Percentiles rank a stretch among this genome's conserved stretches.
phyloP scores from a whole-genome alignment of 495 filamentous ascomycete genomes.

The Baudoinia panamericana region DNA sequence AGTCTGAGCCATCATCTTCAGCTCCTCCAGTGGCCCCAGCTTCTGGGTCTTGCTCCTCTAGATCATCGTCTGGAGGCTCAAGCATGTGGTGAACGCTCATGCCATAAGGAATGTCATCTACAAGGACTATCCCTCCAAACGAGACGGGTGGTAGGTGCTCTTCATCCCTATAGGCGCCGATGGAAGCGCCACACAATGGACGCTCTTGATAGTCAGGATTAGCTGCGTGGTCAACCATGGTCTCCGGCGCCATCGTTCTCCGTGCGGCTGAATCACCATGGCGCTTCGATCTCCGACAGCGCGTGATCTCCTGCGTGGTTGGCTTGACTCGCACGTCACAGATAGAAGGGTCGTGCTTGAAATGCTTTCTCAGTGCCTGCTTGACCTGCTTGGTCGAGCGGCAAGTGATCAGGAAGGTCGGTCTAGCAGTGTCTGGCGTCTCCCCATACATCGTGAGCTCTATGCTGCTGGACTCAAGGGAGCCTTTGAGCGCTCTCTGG shows the following conservation, averaged over 20 bases:
- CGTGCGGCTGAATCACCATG: conserved; percentile 1
- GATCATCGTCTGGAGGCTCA: conserved; percentile 60
- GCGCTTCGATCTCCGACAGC: conserved; percentile 27
- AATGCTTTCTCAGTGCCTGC: conserved; percentile 25
- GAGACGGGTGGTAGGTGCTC: conserved; percentile 78
- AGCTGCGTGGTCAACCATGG: conserved; percentile 20
- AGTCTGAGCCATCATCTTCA: conserved; percentile 15
- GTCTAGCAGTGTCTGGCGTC: conserved; percentile 28
- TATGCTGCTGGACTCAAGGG: conserved; percentile 31
- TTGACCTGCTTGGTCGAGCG: conserved; percentile 31
- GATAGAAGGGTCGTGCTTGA: conserved; percentile 27
- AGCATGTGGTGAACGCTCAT: conserved; percentile 96
- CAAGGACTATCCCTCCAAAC: conserved; percentile 72
- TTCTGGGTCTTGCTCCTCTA: conserved; percentile 25
- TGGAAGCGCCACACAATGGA: conserved; percentile 77
- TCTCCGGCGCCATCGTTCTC: conserved; percentile 9
- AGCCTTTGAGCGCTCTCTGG: conserved; percentile 28
- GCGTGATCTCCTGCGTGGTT: conserved; percentile 22
- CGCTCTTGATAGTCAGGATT: conserved; percentile 58
- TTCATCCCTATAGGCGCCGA: conserved; percentile 75
- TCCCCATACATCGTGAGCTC: conserved; percentile 34
- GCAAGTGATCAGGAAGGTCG: conserved; percentile 37
- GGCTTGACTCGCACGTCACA: conserved; percentile 35
- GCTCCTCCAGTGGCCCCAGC: conserved; percentile 24
- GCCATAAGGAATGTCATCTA: conserved; percentile 72